phyloP scores from a whole-genome alignment of 805 yeast species.

The Danielozyma ontarioensis region DNA sequence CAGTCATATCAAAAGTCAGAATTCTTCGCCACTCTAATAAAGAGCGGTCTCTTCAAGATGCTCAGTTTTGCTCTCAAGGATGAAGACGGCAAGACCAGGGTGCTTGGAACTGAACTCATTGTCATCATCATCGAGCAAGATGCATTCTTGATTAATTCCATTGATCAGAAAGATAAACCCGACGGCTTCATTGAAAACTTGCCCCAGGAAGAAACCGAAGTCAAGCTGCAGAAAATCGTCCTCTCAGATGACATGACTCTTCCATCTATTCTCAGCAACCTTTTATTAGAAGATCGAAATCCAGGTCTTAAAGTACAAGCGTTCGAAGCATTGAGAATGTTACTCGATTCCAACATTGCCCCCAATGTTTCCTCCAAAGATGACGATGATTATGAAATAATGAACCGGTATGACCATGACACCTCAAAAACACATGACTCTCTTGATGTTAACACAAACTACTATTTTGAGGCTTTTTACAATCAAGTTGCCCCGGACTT shows the following conservation, averaged over 20 bases:
- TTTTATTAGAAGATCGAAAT: constrained; percentile 57
- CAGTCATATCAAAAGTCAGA: constrained; percentile 57
- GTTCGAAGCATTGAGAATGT: constrained; percentile 71
- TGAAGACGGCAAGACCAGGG: constrained; percentile 43
- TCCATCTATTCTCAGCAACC: constrained; percentile 48
- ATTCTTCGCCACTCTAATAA: constrained; percentile 60
- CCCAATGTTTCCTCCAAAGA: constrained; percentile 10
- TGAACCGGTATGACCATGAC: too few relatives aligned
- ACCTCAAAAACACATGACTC: constrained; percentile 9
- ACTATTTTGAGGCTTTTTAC: constrained; percentile 59
- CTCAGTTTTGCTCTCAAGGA: constrained; percentile 67
- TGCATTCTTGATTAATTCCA: constrained; percentile 50
- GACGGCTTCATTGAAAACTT: constrained; percentile 4
- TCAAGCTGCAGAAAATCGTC: constrained; percentile 19
- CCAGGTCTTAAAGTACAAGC: constrained; percentile 78
- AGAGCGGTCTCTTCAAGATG: constrained; percentile 64
- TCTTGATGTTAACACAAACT: constrained; percentile 31
- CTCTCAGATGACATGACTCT: constrained; percentile 57
- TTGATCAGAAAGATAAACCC: constrained; percentile 20
- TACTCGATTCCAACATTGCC: constrained; percentile 56
- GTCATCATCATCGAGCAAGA: constrained; percentile 83
- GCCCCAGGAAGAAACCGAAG: constrained; percentile 4
- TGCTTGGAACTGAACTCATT: constrained; percentile 74
- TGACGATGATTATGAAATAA: constrained; percentile 4
- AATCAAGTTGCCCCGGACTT: constrained; percentile 53